Evolutionary conservation across 805 yeast species (phyloP).

Genomic region (Teunomyces gatunensis): DNA sequence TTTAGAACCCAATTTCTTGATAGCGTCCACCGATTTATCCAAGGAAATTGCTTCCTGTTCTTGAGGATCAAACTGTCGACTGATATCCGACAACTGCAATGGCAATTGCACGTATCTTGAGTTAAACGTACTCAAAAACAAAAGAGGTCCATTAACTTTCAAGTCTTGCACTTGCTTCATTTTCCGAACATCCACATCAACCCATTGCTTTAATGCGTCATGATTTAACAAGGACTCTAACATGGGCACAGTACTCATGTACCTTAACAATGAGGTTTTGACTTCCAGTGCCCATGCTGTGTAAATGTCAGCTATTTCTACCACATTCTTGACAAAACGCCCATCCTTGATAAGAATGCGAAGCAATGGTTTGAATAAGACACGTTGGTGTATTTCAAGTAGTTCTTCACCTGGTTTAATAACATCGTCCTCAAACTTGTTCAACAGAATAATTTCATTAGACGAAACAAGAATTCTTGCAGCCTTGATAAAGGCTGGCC

Average conservation of each 20-base stretch:
- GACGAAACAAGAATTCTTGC: slow-evolving; percentile 22
- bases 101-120: slow-evolving; percentile 52
- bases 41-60: slow-evolving; percentile 54
- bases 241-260: slow-evolving; percentile 60
- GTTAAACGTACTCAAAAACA: slow-evolving; percentile 42
- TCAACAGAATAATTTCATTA: slow-evolving; percentile 20
- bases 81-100: slow-evolving; percentile 58
- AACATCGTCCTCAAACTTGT: slow-evolving; percentile 58
- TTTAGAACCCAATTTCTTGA: slow-evolving; percentile 52
- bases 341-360: slow-evolving; percentile 60
- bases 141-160: slow-evolving; percentile 39
- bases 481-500: slow-evolving; percentile 37
- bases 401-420: slow-evolving; percentile 56
- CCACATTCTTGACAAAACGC: slow-evolving; percentile 54
- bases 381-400: slow-evolving; percentile 51
- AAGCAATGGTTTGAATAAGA: slow-evolving; percentile 57
- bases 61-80: slow-evolving; percentile 38
- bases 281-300: slow-evolving; percentile 64
- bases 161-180: slow-evolving; percentile 48
- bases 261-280: slow-evolving; percentile 49
- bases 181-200: slow-evolving; percentile 47
- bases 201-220: slow-evolving; percentile 59
- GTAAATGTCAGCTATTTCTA: slow-evolving; percentile 56
- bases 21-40: slow-evolving; percentile 51
- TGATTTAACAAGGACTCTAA: slow-evolving; percentile 54